Evolutionary conservation across 1,139 yeast genomes (phyloP), one percentile per base, ranked within the genome.

Genomic region (Taphrina betulina): DNA sequence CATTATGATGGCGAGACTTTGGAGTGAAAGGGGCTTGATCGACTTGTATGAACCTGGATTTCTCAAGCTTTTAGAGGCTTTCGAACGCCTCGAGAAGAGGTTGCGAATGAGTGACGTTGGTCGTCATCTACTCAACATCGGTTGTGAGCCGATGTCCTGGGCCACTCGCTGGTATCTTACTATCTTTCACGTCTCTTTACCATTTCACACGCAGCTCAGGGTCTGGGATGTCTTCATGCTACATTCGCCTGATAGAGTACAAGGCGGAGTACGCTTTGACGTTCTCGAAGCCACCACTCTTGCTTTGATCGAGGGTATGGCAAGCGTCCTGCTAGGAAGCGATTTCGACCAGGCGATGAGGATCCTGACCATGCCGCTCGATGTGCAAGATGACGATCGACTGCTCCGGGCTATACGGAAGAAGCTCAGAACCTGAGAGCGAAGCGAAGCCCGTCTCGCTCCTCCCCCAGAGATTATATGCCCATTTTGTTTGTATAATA

Each of bases 151-250:
- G 4, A 41, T 58, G 24, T 28, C 60, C 14, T 63, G 57, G 56
- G 61, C 62, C 5, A 62, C 65, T 5, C 59, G 62, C 17, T 63
- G 65, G 65, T 63, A 62, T 29, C 45, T 63, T 10, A 63, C 65
- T 1, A 52, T 63, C 16, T 63, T 62, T 19, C 57, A 56, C 35
- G 58, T 60, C 42, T 56, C 64, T 5, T 53, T 63, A 2, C 63
- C 64, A n/a, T 63, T 63, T 33, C 53, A 43, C 8, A 58, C 62
- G 12, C 65, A 63, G 24, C 48, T 63, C 5, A 61, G 65, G 10
- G 59, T 63, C 20, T 62, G 65, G 64, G 65, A 63, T 34, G 54
- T 62, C 14, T 58, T 57, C 19, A 53, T 59, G 23, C 54, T 60
- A 35, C 34, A 56, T 19, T 28, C 56, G 23, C 1, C 23, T 59